Conservation (phyloP, 495 filamentous ascomycete genomes). For the Penicillium bialowiezense region DNA sequence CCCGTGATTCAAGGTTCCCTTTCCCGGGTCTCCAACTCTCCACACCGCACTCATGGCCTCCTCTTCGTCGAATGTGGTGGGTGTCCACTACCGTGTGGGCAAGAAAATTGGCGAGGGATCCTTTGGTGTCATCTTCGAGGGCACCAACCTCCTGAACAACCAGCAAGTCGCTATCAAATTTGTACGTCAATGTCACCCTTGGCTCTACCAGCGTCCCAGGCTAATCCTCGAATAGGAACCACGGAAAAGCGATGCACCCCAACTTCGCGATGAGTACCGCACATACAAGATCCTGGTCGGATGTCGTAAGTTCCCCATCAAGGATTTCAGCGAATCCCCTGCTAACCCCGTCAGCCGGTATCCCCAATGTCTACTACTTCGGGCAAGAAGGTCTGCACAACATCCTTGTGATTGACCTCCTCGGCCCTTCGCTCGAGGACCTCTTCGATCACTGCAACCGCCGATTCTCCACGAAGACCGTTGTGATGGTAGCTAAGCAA, state of each 20-base stretch:
- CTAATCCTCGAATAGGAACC: slow-evolving; percentile 67
- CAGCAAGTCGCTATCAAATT: slow-evolving; percentile 99
- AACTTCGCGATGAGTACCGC: slow-evolving; percentile 96
- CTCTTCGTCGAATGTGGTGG: slow-evolving; percentile 95
- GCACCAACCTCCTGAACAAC: slow-evolving; percentile 97
- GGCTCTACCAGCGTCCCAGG: not conserved
- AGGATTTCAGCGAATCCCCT: not conserved
- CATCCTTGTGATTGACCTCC: slow-evolving; percentile 96
- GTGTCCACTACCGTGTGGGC: slow-evolving; percentile 97
- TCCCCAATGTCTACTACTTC: slow-evolving; percentile 99
- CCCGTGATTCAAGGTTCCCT: slow-evolving; percentile 23
- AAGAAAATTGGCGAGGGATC: slow-evolving; percentile 99
- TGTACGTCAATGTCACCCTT: slow-evolving; percentile 53
- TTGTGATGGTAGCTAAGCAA: slow-evolving; percentile 99
- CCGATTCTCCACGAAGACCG: slow-evolving; percentile 93
- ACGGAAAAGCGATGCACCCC: slow-evolving; percentile 96
- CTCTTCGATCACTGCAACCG: slow-evolving; percentile 97
- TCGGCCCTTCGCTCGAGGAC: slow-evolving; percentile 94
- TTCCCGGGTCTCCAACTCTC: slow-evolving; percentile 13
- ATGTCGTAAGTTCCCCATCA: slow-evolving; percentile 68
- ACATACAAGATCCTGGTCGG: slow-evolving; percentile 99
- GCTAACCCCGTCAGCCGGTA: slow-evolving; percentile 66
- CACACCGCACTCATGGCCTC: slow-evolving; percentile 66
- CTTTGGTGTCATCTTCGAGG: slow-evolving; percentile 99
- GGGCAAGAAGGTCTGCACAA: slow-evolving; percentile 99